Conservation (phyloP, 345 rosid genomes). For the Heritiera fomes region DNA sequence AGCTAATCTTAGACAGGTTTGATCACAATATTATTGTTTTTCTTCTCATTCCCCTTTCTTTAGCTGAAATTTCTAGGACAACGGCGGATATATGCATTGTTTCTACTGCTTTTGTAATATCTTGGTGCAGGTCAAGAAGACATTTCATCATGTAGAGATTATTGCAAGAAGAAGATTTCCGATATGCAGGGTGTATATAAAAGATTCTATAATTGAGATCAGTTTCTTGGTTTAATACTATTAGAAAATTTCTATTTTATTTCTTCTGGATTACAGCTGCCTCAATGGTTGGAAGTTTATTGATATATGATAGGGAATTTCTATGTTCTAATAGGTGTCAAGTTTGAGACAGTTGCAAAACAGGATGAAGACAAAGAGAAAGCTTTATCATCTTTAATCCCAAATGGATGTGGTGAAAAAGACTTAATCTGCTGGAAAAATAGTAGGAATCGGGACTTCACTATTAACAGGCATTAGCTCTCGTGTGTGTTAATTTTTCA, state of each 20-base stretch:
- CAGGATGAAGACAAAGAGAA: conserved; percentile 40
- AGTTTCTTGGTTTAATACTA: conserved; percentile 21
- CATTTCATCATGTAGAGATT: conserved; percentile 53
- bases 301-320: conserved; percentile 16
- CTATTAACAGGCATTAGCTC: conserved; percentile 73
- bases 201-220: conserved; percentile 74
- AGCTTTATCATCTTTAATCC: conserved; percentile 31
- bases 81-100: too few relatives aligned
- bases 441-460: conserved; percentile 82
- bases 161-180: conserved; percentile 83
- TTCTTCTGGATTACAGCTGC: not conserved
- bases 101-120: too few relatives aligned
- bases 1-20: too few relatives aligned
- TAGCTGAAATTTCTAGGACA: too few relatives aligned
- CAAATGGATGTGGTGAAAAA: conserved; percentile 41
- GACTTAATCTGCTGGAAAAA: conserved; percentile 75
- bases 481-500: conserved; percentile 2
- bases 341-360: conserved; percentile 68
- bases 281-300: conserved; percentile 3
- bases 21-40: too few relatives aligned
- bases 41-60: too few relatives aligned
- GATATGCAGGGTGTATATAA: conserved; percentile 65
- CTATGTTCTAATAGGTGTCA: conserved; percentile 50
- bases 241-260: not conserved
- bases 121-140: conserved; percentile 46